phyloP scores from a whole-genome alignment of 78 protist genomes.

The Diacronema lutheri region DNA sequence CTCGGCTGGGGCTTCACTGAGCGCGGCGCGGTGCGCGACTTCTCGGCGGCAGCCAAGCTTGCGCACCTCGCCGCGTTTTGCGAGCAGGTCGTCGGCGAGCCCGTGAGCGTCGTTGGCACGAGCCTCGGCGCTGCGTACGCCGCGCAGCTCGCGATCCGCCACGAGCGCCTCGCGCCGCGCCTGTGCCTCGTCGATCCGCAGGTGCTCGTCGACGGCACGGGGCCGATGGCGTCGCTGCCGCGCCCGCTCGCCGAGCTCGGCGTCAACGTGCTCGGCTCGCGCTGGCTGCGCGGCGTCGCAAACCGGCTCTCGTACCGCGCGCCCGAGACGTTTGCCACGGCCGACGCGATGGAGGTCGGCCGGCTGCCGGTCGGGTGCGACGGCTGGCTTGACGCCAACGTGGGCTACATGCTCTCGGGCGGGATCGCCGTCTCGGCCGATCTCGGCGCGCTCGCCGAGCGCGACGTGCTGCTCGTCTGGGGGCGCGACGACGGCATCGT shows the following conservation, averaged over 20 bases:
- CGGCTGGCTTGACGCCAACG: constrained; percentile 2
- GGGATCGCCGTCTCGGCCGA: neutral
- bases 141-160: neutral
- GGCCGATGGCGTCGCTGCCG: neutral
- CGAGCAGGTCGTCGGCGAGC: neutral
- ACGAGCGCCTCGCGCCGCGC: neutral
- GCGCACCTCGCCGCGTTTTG: neutral
- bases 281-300: neutral
- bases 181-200: constrained; percentile 9
- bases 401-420: neutral
- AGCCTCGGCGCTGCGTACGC: constrained; percentile 22
- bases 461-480: neutral
- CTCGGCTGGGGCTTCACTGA: constrained; percentile 40
- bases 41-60: neutral
- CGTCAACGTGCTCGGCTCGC: neutral
- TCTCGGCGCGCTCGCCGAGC: neutral
- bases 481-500: neutral
- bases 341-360: constrained; percentile 7
- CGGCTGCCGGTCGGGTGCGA: neutral
- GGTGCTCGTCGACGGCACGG: constrained; percentile 16
- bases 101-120: neutral
- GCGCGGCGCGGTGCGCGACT: neutral
- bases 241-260: neutral
- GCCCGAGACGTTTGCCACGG: neutral
- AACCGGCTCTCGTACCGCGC: neutral